Evolutionary conservation across 2,329 filamentous ascomycete species (phyloP), one percentile per base, ranked within the genome.

Genomic region (Aspergillus jensenii): DNA sequence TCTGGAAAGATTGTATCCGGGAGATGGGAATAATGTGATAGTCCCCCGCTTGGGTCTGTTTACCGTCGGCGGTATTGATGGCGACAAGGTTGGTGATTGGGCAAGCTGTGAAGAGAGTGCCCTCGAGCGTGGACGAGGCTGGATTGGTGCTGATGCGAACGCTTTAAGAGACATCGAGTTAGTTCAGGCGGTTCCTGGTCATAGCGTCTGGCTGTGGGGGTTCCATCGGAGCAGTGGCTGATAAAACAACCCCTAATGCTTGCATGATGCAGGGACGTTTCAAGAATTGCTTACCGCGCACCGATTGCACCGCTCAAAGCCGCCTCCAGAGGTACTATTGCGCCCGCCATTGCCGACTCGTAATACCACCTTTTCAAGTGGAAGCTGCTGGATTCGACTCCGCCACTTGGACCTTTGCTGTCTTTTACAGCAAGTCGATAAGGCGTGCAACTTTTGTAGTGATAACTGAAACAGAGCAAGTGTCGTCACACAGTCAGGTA

Each of bases 11-110:
- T 51, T 83, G 77, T 65, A 88, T 84, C 60, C 82, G 80, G 50
- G 83, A 82, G 61, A 87, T 77, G 3, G 84, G 83, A 58, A 88
- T 81, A 68, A 87, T 79, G 65, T 82, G 84, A 69, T 85, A 87
- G 68, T 86, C 79, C 58, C 82, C 81, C 6, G 79, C 74, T 53
- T 78, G 76, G 0, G 72, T 61, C 54, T 72, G 72, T 55, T 74
- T 72, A 12, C 66, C 62, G 52, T 71, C 71, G 47, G 69, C 65
- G 17, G 81, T 84, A 72, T 86, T 84, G 71, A 88, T 80, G 45
- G 82, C 84, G 65, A 88, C 76, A 57, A 87, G 76, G 65, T 86
- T 86, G 56, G 84, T 83, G 65, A 84, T 76, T 25, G 84, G 83
- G 69, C 82, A 84, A 46, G 82, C 83, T 27, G 84, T 86, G 73